Conservation (phyloP, 2,329 filamentous ascomycete species). For the Mycosphaerella arachidis region DNA sequence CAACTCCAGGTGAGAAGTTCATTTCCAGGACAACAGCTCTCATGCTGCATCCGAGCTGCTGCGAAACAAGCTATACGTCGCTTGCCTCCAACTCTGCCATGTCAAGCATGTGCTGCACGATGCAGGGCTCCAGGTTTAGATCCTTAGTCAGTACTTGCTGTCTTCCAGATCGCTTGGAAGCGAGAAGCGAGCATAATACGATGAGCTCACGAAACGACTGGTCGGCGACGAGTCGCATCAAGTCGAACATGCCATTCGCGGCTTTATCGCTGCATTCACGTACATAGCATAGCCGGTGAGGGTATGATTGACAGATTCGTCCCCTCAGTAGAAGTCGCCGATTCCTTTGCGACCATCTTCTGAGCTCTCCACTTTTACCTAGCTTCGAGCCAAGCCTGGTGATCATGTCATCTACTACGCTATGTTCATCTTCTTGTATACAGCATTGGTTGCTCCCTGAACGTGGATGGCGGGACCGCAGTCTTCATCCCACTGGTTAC, state of each 20-base stretch:
- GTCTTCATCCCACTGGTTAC: slow-evolving; percentile 35
- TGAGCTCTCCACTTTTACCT: background rate
- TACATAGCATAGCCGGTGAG: too few species aligned
- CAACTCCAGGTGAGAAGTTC: background rate
- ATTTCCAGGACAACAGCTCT: background rate
- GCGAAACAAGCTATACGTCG: background rate
- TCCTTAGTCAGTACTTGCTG: too few species aligned
- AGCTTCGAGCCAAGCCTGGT: background rate
- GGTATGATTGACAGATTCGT: too few species aligned
- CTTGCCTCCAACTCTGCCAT: background rate
- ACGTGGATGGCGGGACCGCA: background rate
- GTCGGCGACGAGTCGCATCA: too few species aligned
- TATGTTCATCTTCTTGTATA: background rate
- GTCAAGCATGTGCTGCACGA: background rate
- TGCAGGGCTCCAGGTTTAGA: too few species aligned
- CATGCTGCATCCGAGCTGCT: background rate
- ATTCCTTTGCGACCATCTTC: background rate
- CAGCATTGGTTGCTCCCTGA: background rate
- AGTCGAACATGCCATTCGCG: too few species aligned
- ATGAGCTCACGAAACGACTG: too few species aligned
- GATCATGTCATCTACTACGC: background rate
- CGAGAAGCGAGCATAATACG: too few species aligned
- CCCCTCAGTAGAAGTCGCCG: too few species aligned
- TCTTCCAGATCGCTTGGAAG: too few species aligned
- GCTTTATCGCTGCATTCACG: too few species aligned